Conservation (phyloP, 2,329 filamentous ascomycete species). For the Ambrosiella beaveri region DNA sequence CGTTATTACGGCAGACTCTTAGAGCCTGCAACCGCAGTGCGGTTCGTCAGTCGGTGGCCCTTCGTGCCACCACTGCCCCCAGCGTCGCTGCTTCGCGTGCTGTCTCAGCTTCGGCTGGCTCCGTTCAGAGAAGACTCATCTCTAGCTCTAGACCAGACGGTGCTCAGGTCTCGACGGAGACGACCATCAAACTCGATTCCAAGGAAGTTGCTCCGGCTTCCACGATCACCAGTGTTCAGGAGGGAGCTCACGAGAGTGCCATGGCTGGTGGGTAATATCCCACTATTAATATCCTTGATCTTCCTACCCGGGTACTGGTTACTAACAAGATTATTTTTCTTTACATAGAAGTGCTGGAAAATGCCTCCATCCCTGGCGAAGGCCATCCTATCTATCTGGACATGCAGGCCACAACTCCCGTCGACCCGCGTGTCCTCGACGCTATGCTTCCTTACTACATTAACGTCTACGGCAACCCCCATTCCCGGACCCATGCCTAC, state of each 20-base stretch:
- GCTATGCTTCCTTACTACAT: conserved; percentile 93
- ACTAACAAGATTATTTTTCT: background rate
- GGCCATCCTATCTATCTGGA: conserved; percentile 94
- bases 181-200: conserved; percentile 72
- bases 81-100: background rate
- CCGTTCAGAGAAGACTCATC: conserved; percentile 47
- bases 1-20: conserved; percentile 55
- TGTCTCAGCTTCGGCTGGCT: background rate
- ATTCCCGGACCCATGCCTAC: conserved; percentile 93
- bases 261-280: conserved; percentile 11
- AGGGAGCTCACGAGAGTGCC: conserved; percentile 11
- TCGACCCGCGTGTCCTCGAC: conserved; percentile 86
- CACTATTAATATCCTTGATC: conserved; percentile 13
- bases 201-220: conserved; percentile 32
- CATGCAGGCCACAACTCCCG: conserved; percentile 92
- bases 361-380: conserved; percentile 83
- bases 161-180: conserved; percentile 68
- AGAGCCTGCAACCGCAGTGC: conserved; percentile 30
- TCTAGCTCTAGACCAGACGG: conserved; percentile 63
- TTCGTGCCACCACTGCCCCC: background rate
- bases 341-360: conserved; percentile 56
- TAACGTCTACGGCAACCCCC: conserved; percentile 88
- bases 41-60: conserved; percentile 18
- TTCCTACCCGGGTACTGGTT: conserved; percentile 16
- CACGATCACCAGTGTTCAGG: conserved; percentile 6